Conservation (phyloP, 108 stramenopile genomes). For the Aureococcus anophagefferens region DNA sequence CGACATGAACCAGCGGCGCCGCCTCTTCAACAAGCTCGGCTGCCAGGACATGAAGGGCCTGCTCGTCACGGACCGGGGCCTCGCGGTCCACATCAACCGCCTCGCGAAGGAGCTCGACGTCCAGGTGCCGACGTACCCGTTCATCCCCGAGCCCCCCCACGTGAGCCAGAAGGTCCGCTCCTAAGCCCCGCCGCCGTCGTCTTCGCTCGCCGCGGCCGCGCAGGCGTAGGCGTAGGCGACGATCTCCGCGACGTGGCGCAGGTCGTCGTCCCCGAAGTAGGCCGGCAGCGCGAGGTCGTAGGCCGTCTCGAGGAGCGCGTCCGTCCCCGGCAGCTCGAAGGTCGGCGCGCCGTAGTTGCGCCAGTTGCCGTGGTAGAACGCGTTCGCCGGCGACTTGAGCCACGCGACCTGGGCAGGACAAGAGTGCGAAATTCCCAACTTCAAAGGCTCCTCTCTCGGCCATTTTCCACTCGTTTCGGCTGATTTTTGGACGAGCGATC, state of each 20-base stretch:
- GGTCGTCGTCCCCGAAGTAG: slow-evolving; percentile 22
- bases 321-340: slow-evolving; percentile 15
- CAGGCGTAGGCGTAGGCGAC: slow-evolving; percentile 22
- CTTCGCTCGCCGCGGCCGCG: too few species aligned
- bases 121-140: not conserved
- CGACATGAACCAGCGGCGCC: too few species aligned
- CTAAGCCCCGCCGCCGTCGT: too few species aligned
- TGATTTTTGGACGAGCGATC: too few species aligned
- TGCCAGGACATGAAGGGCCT: not conserved
- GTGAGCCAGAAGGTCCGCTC: too few species aligned
- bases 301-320: slow-evolving; percentile 7
- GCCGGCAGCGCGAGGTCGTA: slow-evolving; percentile 25
- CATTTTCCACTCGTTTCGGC: too few species aligned
- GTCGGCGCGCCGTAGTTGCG: slow-evolving; percentile 16
- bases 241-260: slow-evolving; percentile 11
- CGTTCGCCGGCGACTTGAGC: slow-evolving; percentile 13
- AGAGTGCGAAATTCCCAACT: too few species aligned
- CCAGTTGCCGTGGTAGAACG: slow-evolving; percentile 24
- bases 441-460: too few species aligned
- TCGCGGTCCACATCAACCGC: not conserved
- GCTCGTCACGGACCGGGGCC: not conserved
- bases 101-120: not conserved
- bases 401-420: too few species aligned
- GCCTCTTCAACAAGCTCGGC: not conserved
- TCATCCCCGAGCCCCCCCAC: not conserved